Evolutionary conservation across 73 alveolate genomes (phyloP), one percentile per base, ranked within the genome.

Genomic region (Paramecium tetraurelia): DNA sequence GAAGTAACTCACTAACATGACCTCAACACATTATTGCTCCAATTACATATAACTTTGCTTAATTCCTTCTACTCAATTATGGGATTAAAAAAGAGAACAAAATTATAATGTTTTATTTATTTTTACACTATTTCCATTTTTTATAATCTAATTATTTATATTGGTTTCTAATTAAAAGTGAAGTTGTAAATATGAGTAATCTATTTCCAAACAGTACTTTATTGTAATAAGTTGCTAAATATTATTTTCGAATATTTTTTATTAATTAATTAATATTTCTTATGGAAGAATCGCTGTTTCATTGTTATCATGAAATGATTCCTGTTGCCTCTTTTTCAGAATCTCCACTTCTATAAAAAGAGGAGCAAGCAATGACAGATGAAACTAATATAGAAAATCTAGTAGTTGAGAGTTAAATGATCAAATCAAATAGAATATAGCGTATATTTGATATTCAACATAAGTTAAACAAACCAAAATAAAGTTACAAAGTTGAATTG

Each of bases 401-500:
- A 11, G 50, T 11, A 63, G 69, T 16, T 16, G 69, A 53, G 21
- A 53, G 5, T 53, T 53, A 18, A 5, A 18, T 3, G 4, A 18
- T 53, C n/a, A 14, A 63, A 63, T 40, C 46, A 18, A 80, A 80
- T 80, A 41, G 90, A 44, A 46, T 80, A 38, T 24, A 80, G 75
- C 46, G 90, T 20, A 41, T 80, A 11, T 44, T 33, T 48, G 90
- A 80, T 80, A 63, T 5, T 31, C 33, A 48, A 24, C 90, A 80
- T n/a, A 80, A 80, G 38, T 27, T 80, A 24, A 41, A 40, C 8
- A 44, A 22, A 41, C 20, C 16, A 10, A 80, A 80, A 80, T 43
- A 33, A 80, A 44, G 48, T 20, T 44, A 31, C n/a, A 80, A 41
- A 80, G 90, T 80, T 80, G 90, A 80, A 80, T 18, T 46, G 46